Percentiles rank a stretch among this genome's conserved stretches.
These are phyloP conservation scores for Neobulgaria alba DNA, from an alignment of 2,329 filamentous ascomycete species.

Conservation along the genomic window DNA sequence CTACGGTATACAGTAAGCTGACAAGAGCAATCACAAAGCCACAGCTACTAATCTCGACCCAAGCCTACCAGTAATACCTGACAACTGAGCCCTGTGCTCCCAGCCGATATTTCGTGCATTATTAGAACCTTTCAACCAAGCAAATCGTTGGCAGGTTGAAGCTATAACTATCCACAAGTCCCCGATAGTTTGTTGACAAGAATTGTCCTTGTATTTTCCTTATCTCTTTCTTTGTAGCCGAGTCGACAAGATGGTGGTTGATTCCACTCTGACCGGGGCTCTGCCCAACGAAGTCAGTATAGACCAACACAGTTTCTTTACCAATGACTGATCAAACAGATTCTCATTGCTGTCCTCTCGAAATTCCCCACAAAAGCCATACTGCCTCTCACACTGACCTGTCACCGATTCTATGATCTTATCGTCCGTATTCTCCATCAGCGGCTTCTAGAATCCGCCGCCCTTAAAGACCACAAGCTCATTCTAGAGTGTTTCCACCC, in stretches of 20 bases:
- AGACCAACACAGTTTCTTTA: background rate
- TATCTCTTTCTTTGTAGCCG: background rate
- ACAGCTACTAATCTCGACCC: too few species aligned
- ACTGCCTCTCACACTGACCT: conserved; percentile 48
- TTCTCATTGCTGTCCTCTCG: conserved; percentile 41
- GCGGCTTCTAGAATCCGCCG: conserved; percentile 50
- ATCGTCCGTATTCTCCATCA: conserved; percentile 55
- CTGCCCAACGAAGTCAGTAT: conserved; percentile 1
- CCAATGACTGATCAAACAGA: conserved; percentile 30
- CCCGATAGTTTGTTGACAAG: too few species aligned
- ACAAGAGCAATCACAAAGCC: too few species aligned
- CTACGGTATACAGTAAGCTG: too few species aligned
- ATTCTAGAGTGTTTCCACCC: conserved; percentile 75
- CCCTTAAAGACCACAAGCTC: conserved; percentile 47
- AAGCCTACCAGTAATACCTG: too few species aligned
- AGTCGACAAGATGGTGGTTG: background rate
- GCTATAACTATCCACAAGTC: too few species aligned
- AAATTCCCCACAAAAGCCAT: conserved; percentile 40
- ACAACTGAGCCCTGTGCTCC: too few species aligned
- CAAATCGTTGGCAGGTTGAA: too few species aligned
- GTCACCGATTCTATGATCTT: conserved; percentile 52
- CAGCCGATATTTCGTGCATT: too few species aligned
- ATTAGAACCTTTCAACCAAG: too few species aligned
- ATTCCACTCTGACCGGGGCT: background rate
- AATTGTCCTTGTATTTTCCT: too few species aligned